Base-by-base conservation (phyloP, 2,329 filamentous ascomycete genomes). In the Ophiostoma fasciatum region DNA sequence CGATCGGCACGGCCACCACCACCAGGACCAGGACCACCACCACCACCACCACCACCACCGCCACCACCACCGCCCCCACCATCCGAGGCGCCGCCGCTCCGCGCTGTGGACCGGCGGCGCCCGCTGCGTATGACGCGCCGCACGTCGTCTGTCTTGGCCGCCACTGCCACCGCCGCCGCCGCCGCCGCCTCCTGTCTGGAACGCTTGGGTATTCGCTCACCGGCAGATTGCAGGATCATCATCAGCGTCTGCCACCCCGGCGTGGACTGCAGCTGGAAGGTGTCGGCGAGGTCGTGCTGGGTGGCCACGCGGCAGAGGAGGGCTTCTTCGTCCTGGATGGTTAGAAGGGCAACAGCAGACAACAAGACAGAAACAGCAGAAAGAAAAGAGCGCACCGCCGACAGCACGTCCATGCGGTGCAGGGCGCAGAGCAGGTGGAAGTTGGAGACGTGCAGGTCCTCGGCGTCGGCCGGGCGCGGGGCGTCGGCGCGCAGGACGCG, bases 351-450 rank as follows among this genome's bases (percentile, higher is more conserved):
- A 30, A 12, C 17, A 27, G 19, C 21, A 33, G 9, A 10, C 14
- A 35, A 33, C 13, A 26, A 28, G 23, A 23, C 23, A 28, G 17
- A 28, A 8, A n/a, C 46, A 47, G 17, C 3, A 25, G 19, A 14
- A 29, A 23, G 9, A 21, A 19, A 11, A 29, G 22, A 20, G 57
- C 64, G 51, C 63, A 94, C 90, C 76, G 92, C 84, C 54, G 73
- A 83, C 27, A 98, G 65, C 27, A 93, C 76, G 28, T 76, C 78
- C 59, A 94, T 74, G 29, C 72, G 70, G 50, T 82, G 79, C 40
- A 98, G 65, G 59, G 84, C 96, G 57, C 74, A 80, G n/a, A 98
- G 66, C 13, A 96, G 66, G 54, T 98, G 90, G 56, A 98, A 98
- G 58, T 96, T 87, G 7, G 87, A 94, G 11, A 94, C 67, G 18